Percentiles rank a stretch among this genome's conserved stretches.
Evolutionary conservation across 2,329 filamentous ascomycete species (phyloP).

Genomic region (Aureobasidium leucospermi): DNA sequence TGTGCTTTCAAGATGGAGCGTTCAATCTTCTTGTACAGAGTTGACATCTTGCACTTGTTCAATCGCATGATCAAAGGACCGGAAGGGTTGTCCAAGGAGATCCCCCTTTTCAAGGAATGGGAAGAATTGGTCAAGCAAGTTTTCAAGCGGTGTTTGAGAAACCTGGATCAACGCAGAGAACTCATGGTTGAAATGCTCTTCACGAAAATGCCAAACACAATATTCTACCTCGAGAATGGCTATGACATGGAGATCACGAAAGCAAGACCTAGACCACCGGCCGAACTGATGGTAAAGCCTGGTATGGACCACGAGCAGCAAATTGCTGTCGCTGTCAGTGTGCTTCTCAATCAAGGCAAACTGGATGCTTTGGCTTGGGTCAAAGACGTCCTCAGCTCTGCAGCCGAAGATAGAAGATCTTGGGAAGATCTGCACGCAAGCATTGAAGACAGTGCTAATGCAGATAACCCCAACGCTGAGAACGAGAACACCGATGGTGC

Average conservation of each 20-base stretch:
- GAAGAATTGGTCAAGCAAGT: slow-evolving; percentile 81
- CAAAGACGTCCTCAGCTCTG: slow-evolving; percentile 60
- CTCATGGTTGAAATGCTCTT: slow-evolving; percentile 83
- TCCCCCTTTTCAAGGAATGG: slow-evolving; percentile 72
- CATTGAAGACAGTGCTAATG: slow-evolving; percentile 19
- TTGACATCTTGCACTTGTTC: slow-evolving; percentile 84
- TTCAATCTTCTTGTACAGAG: slow-evolving; percentile 77
- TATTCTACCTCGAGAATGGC: slow-evolving; percentile 85
- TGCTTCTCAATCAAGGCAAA: slow-evolving; percentile 72
- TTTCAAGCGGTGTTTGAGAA: slow-evolving; percentile 72
- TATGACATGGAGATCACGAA: slow-evolving; percentile 70
- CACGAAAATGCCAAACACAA: slow-evolving; percentile 76
- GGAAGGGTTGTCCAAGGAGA: slow-evolving; percentile 60
- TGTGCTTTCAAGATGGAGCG: slow-evolving; percentile 93
- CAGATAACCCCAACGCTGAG: slow-evolving; percentile 25
- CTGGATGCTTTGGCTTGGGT: slow-evolving; percentile 74
- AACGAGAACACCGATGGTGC: neutral
- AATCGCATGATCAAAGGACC: slow-evolving; percentile 89
- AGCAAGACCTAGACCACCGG: slow-evolving; percentile 60
- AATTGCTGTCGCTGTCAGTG: slow-evolving; percentile 71
- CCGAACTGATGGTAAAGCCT: slow-evolving; percentile 75
- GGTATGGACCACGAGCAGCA: slow-evolving; percentile 58
- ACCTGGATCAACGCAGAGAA: slow-evolving; percentile 77
- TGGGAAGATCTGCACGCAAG: slow-evolving; percentile 64
- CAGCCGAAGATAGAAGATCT: slow-evolving; percentile 63